These are phyloP conservation scores for Tolypocladium ophioglossoides DNA, from an alignment of 2,329 filamentous ascomycete species.

Conservation along the genomic window DNA sequence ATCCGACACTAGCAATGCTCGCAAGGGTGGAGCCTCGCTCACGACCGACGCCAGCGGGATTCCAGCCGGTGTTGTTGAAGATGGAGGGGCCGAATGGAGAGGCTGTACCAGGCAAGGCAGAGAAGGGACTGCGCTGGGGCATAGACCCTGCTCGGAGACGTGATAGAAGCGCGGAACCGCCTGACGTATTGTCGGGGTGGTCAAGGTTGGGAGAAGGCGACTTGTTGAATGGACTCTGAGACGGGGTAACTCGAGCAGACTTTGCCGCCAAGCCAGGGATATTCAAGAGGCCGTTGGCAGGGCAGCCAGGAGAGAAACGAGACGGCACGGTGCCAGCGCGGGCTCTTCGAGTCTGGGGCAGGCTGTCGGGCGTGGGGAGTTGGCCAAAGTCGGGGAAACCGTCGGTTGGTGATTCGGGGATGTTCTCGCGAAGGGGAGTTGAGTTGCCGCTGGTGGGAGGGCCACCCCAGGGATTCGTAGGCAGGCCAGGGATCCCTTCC, in stretches of 20 bases:
- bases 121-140: constrained; percentile 72
- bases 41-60: constrained; percentile 51
- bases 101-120: constrained; percentile 40
- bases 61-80: constrained; percentile 76
- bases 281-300: constrained; percentile 47
- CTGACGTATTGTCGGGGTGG: constrained; percentile 33
- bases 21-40: constrained; percentile 79
- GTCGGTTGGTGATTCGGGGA: constrained; percentile 92
- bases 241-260: constrained; percentile 74
- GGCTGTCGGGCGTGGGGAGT: constrained; percentile 53
- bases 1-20: constrained; percentile 75
- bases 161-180: constrained; percentile 66
- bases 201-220: constrained; percentile 48
- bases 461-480: constrained; percentile 76
- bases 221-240: constrained; percentile 72
- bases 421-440: constrained; percentile 91
- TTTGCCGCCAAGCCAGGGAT: constrained; percentile 56
- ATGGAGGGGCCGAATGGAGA: constrained; percentile 81
- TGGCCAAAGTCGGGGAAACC: constrained; percentile 86
- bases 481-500: constrained; percentile 66
- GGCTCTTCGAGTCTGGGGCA: constrained; percentile 65
- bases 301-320: constrained; percentile 71
- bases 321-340: constrained; percentile 95
- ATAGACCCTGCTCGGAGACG: constrained; percentile 86
- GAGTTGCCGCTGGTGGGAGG: constrained; percentile 95